phyloP scores from a whole-genome alignment of 1,139 yeast genomes.

The Sugiyamaella sp. region DNA sequence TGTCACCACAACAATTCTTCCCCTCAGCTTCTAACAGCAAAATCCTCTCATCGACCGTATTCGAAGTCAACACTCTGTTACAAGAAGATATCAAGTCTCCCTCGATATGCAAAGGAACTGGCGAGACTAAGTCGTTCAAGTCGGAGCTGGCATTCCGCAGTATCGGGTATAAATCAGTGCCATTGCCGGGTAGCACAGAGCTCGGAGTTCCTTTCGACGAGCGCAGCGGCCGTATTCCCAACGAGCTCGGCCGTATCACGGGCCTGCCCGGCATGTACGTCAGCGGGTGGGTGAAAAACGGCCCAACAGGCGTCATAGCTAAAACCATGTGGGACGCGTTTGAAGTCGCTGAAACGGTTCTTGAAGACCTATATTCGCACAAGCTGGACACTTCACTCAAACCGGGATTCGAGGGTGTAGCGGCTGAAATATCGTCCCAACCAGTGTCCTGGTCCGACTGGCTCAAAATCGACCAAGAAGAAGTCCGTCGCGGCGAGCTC shows the following conservation, averaged over 20 bases:
- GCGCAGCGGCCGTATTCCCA: slow-evolving; percentile 57
- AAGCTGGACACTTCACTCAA: slow-evolving; percentile 28
- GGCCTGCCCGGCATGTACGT: slow-evolving; percentile 64
- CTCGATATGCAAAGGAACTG: slow-evolving; percentile 49
- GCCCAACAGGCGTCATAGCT: slow-evolving; percentile 91
- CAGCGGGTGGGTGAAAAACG: slow-evolving; percentile 91
- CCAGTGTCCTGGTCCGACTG: slow-evolving; percentile 73
- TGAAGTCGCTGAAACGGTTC: slow-evolving; percentile 67
- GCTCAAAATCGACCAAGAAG: slow-evolving; percentile 60
- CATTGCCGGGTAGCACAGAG: slow-evolving; percentile 58
- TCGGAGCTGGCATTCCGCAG: slow-evolving; percentile 79
- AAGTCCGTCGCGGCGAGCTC: slow-evolving; percentile 51
- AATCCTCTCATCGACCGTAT: slow-evolving; percentile 52
- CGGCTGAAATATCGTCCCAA: slow-evolving; percentile 37
- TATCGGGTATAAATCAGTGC: slow-evolving; percentile 78
- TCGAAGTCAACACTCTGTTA: slow-evolving; percentile 51
- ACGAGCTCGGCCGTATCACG: slow-evolving; percentile 61
- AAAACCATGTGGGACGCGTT: slow-evolving; percentile 86
- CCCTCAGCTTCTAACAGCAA: slow-evolving; percentile 42
- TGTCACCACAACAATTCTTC: slow-evolving; percentile 63
- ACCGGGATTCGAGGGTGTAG: slow-evolving; percentile 45
- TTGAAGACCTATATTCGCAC: slow-evolving; percentile 49
- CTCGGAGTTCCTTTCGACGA: slow-evolving; percentile 58
- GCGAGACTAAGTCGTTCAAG: slow-evolving; percentile 44
- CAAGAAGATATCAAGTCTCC: slow-evolving; percentile 38